These are phyloP conservation scores for Saccharomycopsis hybrid DNA, from an alignment of 1,139 yeast genomes.

Conservation along the genomic window DNA sequence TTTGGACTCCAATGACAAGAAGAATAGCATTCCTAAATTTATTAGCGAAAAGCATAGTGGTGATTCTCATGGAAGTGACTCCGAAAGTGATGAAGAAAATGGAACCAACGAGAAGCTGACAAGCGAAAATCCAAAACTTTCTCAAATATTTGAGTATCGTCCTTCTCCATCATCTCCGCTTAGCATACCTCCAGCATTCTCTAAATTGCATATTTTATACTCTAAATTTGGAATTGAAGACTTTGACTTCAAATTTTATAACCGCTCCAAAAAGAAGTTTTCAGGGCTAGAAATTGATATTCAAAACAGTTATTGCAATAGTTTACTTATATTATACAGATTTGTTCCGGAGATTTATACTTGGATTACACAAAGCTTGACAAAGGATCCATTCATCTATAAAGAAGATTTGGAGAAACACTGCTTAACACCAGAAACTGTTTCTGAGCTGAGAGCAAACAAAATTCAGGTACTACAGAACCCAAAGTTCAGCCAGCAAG, in stretches of 20 bases:
- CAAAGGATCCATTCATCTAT: conserved; percentile 46
- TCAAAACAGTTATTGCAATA: conserved; percentile 74
- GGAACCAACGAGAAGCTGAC: conserved; percentile 23
- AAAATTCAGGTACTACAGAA: too few species aligned
- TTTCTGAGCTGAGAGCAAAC: too few species aligned
- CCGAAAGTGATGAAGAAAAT: conserved; percentile 24
- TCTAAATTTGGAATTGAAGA: conserved; percentile 91
- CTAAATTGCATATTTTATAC: conserved; percentile 70
- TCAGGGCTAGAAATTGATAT: conserved; percentile 90
- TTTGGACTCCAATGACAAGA: conserved; percentile 34
- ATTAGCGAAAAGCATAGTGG: conserved; percentile 56
- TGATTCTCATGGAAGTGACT: conserved; percentile 17
- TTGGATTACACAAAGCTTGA: conserved; percentile 48
- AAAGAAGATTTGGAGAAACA: too few species aligned
- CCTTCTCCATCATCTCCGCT: conserved; percentile 27
- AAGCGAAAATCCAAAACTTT: conserved; percentile 4
- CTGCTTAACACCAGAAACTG: neutral
- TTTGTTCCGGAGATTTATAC: conserved; percentile 71
- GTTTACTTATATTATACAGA: conserved; percentile 76
- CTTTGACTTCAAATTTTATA: conserved; percentile 84
- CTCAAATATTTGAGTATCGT: conserved; percentile 25
- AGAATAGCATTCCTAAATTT: conserved; percentile 50
- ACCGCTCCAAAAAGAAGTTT: conserved; percentile 48
- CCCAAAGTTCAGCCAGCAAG: too few species aligned
- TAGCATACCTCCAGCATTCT: conserved; percentile 64